These are phyloP conservation scores for Clausena lansium DNA, from an alignment of 345 rosid genomes.

Conservation along the genomic window DNA sequence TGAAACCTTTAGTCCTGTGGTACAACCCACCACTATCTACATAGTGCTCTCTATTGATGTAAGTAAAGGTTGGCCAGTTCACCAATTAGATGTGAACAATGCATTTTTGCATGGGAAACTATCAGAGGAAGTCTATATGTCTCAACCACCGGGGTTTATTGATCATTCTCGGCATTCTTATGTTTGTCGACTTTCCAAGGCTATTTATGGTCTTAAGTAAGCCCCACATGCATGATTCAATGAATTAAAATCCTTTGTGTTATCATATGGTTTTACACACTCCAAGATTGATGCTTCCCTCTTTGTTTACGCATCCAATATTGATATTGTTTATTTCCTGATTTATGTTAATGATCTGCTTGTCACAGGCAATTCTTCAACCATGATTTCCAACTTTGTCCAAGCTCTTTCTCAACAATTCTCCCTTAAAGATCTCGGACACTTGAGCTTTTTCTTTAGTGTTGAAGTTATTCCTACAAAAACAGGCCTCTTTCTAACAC, in stretches of 20 bases:
- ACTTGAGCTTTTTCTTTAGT: background rate
- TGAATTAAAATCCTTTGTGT: background rate
- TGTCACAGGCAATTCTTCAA: background rate
- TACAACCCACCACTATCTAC: background rate
- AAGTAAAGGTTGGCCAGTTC: background rate
- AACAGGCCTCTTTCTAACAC: background rate
- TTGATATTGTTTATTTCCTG: background rate
- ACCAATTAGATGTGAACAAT: constrained; percentile 8
- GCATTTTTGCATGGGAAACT: background rate
- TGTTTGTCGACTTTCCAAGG: background rate
- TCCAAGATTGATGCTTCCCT: background rate
- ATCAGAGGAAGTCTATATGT: background rate
- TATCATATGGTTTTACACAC: background rate
- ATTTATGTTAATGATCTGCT: constrained; percentile 3
- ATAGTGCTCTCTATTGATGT: background rate
- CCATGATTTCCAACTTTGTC: accelerated
- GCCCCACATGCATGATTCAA: constrained; percentile 3
- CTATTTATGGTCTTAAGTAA: background rate
- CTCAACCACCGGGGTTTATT: background rate
- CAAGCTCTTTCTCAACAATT: background rate
- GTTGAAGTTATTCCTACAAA: background rate
- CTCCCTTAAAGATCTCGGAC: background rate
- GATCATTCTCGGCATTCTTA: background rate
- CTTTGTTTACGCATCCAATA: background rate
- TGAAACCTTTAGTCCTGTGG: background rate